Evolutionary conservation across 805 yeast species (phyloP), one percentile per base, ranked within the genome.

Genomic region (Kazachstania africana): DNA sequence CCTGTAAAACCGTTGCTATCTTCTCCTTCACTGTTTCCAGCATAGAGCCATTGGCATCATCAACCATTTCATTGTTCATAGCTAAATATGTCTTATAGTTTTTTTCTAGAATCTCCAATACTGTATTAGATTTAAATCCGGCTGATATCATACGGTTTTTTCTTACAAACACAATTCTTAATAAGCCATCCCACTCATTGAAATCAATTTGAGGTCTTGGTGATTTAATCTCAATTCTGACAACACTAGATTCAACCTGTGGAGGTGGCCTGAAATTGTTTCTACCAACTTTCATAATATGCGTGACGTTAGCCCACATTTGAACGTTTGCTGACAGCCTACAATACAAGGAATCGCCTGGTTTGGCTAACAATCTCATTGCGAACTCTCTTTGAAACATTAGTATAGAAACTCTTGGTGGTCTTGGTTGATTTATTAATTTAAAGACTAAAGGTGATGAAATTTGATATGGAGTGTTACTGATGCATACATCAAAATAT

Each of bases 261-360:
- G 98, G 98, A 8, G 98, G 98, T 16, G 98, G 98, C 46, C 95
- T 70, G 65, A 91, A 91, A 52, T 91, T 91, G 53, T 91, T 91
- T 53, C 76, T 80, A 16, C 97, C 97, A 19, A 91, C 98, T 59
- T 91, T 91, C 98, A 91, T 91, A 33, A 91, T 82, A 55, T 91
- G 98, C 6, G 94, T 85, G 12, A 91, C 96, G 42, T 83, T 83
- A n/a, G 96, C 95, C 96, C 97, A 91, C 97, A 91, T 88, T 53
- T 91, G 98, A 1, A 91, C 97, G 51, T 91, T 91, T 19, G 95
- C 97, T 20, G 94, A 79, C 33, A 91, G 66, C 49, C 98, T 72
- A 58, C 95, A 85, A 62, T 88, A 91, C 24, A 91, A 64, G 1
- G 83, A 58, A 46, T 91, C 97, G n/a, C 98, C 98, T 0, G 98